Evolutionary conservation across 2,329 filamentous ascomycete genomes (phyloP), one percentile per base, ranked within the genome.

Genomic region (Karstenula rhodostoma): DNA sequence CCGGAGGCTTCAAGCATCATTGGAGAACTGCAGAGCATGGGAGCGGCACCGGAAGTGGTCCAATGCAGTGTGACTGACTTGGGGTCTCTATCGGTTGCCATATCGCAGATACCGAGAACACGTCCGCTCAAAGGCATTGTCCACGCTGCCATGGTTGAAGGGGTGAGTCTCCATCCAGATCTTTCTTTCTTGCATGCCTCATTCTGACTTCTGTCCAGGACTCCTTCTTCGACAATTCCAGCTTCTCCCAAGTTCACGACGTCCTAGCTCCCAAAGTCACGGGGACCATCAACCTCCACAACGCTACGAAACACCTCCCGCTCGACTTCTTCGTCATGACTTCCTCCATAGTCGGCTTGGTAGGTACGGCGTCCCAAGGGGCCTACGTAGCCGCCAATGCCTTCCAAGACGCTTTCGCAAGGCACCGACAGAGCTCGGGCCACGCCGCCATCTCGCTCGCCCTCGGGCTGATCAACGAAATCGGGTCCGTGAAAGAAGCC

Each of bases 231-330:
- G 2, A 37, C 56, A 7, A 53, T 61, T 2, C 53, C 67, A 5
- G 37, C n/a, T n/a, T n/a, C n/a, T n/a, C n/a, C n/a, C n/a, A n/a
- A n/a, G n/a, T n/a, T n/a, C n/a, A n/a, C n/a, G n/a, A n/a, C n/a
- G n/a, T n/a, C n/a, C n/a, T n/a, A n/a, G n/a, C n/a, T 48, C n/a
- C 70, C 7, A 81, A 81, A 56, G 64, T 81, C 10, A 46, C 55
- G 6, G 75, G 75, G 1, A 71, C 76, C 1, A 70, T 74, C 67
- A 73, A 74, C 25, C 63, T 80, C 0, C 65, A 73, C 46, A 9
- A 37, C 12, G 12, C 35, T 9, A 33, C 29, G 5, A 47, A 57
- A 12, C 54, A 71, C 4, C 65, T 63, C 2, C 49, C 55, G 15
- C 56, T 73, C 15, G 67, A 71, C 50, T 75, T 74, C 60, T 72